Evolutionary conservation across 2,329 filamentous ascomycete species (phyloP), one percentile per base, ranked within the genome.

Genomic region (Microcyclospora pomicola): DNA sequence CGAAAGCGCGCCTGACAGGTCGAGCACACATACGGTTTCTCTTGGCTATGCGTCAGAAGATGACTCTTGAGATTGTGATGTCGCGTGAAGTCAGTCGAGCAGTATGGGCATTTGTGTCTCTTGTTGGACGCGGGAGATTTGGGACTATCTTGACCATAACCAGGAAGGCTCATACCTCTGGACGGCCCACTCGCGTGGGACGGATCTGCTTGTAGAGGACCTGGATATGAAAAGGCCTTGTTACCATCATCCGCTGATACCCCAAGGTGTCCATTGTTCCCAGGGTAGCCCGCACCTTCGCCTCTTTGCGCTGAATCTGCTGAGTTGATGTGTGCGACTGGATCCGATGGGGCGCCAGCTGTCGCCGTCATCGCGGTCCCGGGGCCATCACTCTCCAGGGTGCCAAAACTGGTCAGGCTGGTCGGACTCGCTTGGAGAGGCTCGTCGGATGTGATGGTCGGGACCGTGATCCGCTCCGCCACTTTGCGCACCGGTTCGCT

Each of bases 41-140:
- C 91, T 67, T 98, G 88, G 53, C 87, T 95, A 61, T 96, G 91
- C 0, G 91, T 96, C 56, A 98, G 74, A 40, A 98, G 72, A 64
- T 98, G 91, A 50, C 86, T 95, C 65, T 96, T 98, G 19, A 96
- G 73, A 54, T 98, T 96, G 59, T 96, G 91, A 57, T 96, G 91
- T 33, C 91, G 77, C 19, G 91, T 98, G 51, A 98, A 98, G 54
- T 94, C 91, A 5, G 91, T 95, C 30, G 85, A 77, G 68, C 91
- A 98, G 59, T 93, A 94, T 1, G 85, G 88, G 55, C 91, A 98
- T 60, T 91, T 93, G 65, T 98, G 88, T 54, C 91, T 88, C 65
- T 94, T 95, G 37, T 74, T 71, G 11, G 51, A 49, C 7, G 51
- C 51, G 0, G 82, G 79, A 5, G 85, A 84, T 50, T 76, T 74